A percentile compares a stretch with the other conserved stretches of the same genome.
Conservation (phyloP, 257 asterid species). For the Rhazya stricta region DNA sequence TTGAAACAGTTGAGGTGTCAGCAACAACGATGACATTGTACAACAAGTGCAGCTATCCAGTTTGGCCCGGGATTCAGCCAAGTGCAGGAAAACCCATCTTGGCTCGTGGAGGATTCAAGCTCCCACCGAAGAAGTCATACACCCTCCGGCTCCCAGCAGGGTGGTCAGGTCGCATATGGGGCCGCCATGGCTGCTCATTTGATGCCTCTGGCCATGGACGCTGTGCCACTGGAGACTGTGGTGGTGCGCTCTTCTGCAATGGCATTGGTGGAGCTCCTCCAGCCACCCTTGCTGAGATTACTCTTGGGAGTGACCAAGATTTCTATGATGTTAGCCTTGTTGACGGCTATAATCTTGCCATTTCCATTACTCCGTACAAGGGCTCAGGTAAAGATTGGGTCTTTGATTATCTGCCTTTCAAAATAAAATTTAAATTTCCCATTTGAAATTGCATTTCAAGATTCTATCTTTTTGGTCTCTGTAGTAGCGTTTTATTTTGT, state of each 20-base stretch:
- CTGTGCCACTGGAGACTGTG: slow-evolving; percentile 95
- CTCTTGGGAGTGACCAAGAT: slow-evolving; percentile 72
- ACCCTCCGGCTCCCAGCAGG: slow-evolving; percentile 52
- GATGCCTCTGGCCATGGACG: slow-evolving; percentile 62
- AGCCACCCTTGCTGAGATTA: slow-evolving; percentile 84
- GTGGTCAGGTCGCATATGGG: slow-evolving; percentile 98
- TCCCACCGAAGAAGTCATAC: slow-evolving; percentile 52
- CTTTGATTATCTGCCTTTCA: not conserved
- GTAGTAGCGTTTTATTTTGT: not conserved
- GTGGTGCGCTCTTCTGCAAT: slow-evolving; percentile 75
- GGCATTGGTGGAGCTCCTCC: slow-evolving; percentile 91
- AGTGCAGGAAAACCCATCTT: slow-evolving; percentile 62
- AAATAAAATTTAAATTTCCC: not conserved
- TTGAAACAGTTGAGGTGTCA: slow-evolving; percentile 26
- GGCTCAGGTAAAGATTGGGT: slow-evolving; percentile 48
- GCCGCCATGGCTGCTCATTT: slow-evolving; percentile 83
- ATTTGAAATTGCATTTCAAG: not conserved
- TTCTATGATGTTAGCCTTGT: slow-evolving; percentile 95
- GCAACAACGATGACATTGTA: slow-evolving; percentile 61
- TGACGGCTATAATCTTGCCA: slow-evolving; percentile 85
- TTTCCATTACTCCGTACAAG: slow-evolving; percentile 62
- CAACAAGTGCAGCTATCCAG: slow-evolving; percentile 78
- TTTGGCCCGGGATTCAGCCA: slow-evolving; percentile 93
- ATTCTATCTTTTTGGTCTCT: not conserved
- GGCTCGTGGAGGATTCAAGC: slow-evolving; percentile 76